Evolutionary conservation across 805 yeast genomes (phyloP), one percentile per base, ranked within the genome.

Genomic region (Wickerhamiella musiphila): DNA sequence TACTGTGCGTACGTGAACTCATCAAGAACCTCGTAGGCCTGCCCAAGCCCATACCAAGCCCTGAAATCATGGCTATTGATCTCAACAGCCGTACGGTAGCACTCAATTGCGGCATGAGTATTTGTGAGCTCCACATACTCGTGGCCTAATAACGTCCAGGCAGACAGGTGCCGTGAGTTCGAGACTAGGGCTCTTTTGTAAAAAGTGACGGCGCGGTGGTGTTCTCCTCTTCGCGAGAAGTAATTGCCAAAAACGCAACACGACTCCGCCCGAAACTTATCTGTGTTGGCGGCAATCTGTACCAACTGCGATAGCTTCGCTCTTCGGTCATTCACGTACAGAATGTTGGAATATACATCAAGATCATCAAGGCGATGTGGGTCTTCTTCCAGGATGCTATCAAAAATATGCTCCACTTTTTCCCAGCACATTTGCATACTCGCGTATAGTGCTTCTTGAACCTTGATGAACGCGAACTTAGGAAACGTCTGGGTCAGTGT

Each of bases 71-170:
- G 75, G 28, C 73, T 67, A 47, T 79, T 81, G 2, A 84, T 74
- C 49, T 83, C 94, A 1, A 84, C 86, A 0, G 96, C 99, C 27
- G 93, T 60, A 42, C 96, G 59, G 50, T 90, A 90, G 36, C 92
- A 73, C 58, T 86, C 95, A 34, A 90, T 90, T 1, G 98, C 98
- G 1, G 96, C 96, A 53, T 90, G 94, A 1, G 94, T 77, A 55
- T 90, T 90, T 48, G 86, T 84, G 45, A 90, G 63, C 52, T 90
- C 99, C 11, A 90, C 93, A 57, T 81, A 90, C 56, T 90, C 99
- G 54, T 90, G 99, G 8, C 99, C 99, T 94, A 90, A 83, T 36
- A 90, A 61, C 1, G 96, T 90, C 96, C 96, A 90, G 0, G 96
- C 95, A 40, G 82, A 70, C 13, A 83, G 59, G 44, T 92, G 81